Evolutionary conservation across 345 rosid species (phyloP).

Genomic region (Chamaenerion angustifolium): DNA sequence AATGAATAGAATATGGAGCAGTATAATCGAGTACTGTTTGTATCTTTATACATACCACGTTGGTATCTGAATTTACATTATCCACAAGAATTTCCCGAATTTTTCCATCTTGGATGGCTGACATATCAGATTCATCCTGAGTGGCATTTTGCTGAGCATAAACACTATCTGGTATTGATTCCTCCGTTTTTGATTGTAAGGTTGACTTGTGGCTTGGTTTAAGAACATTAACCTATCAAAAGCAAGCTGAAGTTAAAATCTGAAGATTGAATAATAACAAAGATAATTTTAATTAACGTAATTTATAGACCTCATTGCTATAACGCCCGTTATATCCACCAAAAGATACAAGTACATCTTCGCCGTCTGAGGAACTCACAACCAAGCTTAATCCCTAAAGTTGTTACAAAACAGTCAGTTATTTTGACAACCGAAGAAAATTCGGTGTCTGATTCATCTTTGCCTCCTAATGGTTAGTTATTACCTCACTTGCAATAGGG

Average conservation of each 20-base stretch:
- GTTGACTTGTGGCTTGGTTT: slow-evolving; percentile 95
- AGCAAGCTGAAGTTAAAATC: slow-evolving; percentile 4
- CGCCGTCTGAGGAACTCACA: slow-evolving; percentile 61
- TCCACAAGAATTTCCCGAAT: slow-evolving; percentile 81
- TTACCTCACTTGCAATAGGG: slow-evolving; percentile 95
- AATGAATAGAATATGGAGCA: no score
- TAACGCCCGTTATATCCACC: slow-evolving; percentile 98
- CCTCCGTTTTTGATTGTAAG: slow-evolving; percentile 50
- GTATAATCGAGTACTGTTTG: neutral
- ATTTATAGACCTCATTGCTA: slow-evolving; percentile 63
- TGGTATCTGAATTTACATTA: slow-evolving; percentile 40
- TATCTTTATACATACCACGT: slow-evolving; percentile 16
- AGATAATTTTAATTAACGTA: neutral
- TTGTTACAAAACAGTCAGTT: neutral
- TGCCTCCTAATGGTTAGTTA: neutral
- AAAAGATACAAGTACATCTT: slow-evolving; percentile 76
- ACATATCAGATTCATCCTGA: slow-evolving; percentile 63
- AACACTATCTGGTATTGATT: slow-evolving; percentile 61
- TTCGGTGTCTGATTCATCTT: neutral
- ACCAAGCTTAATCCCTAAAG: slow-evolving; percentile 84
- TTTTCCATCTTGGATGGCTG: slow-evolving; percentile 69
- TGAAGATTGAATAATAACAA: slow-evolving; percentile 2
- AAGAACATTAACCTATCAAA: slow-evolving; percentile 63
- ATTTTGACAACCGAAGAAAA: no score
- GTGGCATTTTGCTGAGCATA: slow-evolving; percentile 61